phyloP scores from a whole-genome alignment of 108 stramenopile genomes.

The Nitzschia inconspicua region DNA sequence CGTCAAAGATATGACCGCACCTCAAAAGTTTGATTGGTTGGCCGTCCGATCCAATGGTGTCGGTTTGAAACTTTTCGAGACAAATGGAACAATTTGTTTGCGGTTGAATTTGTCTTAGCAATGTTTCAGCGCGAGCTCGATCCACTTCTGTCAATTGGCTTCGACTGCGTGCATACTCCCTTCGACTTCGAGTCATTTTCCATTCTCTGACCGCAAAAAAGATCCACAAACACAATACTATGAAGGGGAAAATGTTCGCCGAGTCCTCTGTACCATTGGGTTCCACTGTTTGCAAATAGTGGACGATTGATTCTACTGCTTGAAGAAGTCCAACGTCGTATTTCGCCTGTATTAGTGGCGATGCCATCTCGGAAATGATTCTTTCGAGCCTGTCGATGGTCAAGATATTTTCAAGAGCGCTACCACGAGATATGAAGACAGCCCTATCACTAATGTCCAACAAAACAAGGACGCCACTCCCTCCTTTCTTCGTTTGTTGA shows the following conservation, averaged over 20 bases:
- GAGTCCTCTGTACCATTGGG: constrained; percentile 27
- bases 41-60: constrained; percentile 46
- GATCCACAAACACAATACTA: constrained; percentile 5
- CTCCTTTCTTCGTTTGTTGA: constrained; percentile 24
- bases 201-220: constrained; percentile 1
- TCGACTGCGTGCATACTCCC: constrained; percentile 34
- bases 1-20: constrained; percentile 69
- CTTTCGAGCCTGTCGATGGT: constrained; percentile 30
- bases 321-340: constrained; percentile 31
- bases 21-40: constrained; percentile 49
- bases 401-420: constrained; percentile 33
- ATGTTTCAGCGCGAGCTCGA: constrained; percentile 40
- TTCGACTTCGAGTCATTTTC: constrained; percentile 5
- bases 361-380: constrained; percentile 31
- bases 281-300: constrained; percentile 31
- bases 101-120: constrained; percentile 39
- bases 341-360: constrained; percentile 30
- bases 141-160: constrained; percentile 47
- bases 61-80: constrained; percentile 42
- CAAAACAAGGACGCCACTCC: constrained; percentile 58
- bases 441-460: constrained; percentile 41
- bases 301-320: constrained; percentile 16
- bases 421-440: constrained; percentile 49
- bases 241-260: neutral
- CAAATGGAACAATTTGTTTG: constrained; percentile 63